Evolutionary conservation across 2,329 filamentous ascomycete genomes (phyloP).

Genomic region (Pseudogymnoascus pannorum): DNA sequence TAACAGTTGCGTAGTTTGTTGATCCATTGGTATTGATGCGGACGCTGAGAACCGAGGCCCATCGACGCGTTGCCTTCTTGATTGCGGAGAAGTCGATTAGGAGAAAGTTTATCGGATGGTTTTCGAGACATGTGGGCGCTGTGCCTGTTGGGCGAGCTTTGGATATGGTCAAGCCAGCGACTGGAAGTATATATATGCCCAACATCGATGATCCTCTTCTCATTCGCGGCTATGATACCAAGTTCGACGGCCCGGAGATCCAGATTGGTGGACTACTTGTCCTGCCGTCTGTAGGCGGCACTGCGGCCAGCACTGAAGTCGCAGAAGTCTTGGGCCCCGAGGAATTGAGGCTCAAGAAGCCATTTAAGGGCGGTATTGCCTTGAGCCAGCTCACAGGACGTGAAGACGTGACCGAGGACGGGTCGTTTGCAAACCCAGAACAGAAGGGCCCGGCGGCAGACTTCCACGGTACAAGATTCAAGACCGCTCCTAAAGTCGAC

Average conservation of each 20-base stretch:
- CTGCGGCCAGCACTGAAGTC: constrained; percentile 74
- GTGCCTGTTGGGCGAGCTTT: constrained; percentile 91
- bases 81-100: constrained; percentile 95
- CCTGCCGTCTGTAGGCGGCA: constrained; percentile 73
- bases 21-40: constrained; percentile 92
- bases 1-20: constrained; percentile 60
- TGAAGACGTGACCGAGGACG: constrained; percentile 61
- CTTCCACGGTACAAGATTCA: constrained; percentile 74
- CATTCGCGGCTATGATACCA: constrained; percentile 69
- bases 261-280: constrained; percentile 79
- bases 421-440: constrained; percentile 51
- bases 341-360: constrained; percentile 78
- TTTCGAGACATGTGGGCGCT: constrained; percentile 76
- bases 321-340: constrained; percentile 70
- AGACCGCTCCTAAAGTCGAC: constrained; percentile 86
- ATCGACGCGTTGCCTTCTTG: constrained; percentile 82
- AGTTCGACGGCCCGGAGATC: constrained; percentile 67
- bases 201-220: constrained; percentile 79
- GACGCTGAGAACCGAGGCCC: constrained; percentile 76
- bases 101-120: constrained; percentile 78
- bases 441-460: constrained; percentile 48
- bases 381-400: constrained; percentile 76
- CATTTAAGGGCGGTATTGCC: constrained; percentile 71
- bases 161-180: constrained; percentile 73
- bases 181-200: constrained; percentile 79